These are phyloP conservation scores for Amanita muscaria DNA, from an alignment of 768 basidiomycete species.

Conservation along the genomic window DNA sequence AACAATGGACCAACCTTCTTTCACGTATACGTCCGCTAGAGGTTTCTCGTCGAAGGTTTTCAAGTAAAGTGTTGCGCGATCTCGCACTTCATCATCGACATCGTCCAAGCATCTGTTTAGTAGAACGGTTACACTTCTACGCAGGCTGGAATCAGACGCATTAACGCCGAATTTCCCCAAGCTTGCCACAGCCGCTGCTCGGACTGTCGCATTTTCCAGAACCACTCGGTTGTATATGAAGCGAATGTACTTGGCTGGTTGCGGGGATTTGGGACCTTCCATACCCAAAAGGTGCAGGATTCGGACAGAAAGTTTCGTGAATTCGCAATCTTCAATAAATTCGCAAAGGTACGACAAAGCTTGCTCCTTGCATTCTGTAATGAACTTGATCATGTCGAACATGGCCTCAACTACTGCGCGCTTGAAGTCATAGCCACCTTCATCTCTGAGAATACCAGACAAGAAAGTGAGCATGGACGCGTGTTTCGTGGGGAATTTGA, in stretches of 20 bases:
- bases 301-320: constrained; percentile 96
- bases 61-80: constrained; percentile 93
- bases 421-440: constrained; percentile 99
- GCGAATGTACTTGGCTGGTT: constrained; percentile 96
- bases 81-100: constrained; percentile 97
- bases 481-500: constrained; percentile 98
- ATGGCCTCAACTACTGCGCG: constrained; percentile 98
- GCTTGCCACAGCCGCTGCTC: constrained; percentile 91
- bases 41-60: constrained; percentile 71
- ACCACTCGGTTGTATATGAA: constrained; percentile 99
- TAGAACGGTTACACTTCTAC: constrained; percentile 81
- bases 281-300: constrained; percentile 92
- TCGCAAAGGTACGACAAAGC: constrained; percentile 97
- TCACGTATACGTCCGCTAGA: constrained; percentile 81
- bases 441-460: constrained; percentile 92
- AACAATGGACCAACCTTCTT: constrained; percentile 59
- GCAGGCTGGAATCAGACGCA: constrained; percentile 65
- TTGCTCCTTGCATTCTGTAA: constrained; percentile 91
- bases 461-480: constrained; percentile 96
- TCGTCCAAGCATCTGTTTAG: constrained; percentile 91
- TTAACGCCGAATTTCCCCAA: constrained; percentile 96
- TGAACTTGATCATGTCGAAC: constrained; percentile 99
- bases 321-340: constrained; percentile 99
- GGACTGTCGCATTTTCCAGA: constrained; percentile 93
- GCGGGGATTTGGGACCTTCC: constrained; percentile 93